Evolutionary conservation across 495 filamentous ascomycete species (phyloP), one percentile per base, ranked within the genome.

Genomic region (Poronia punctata): DNA sequence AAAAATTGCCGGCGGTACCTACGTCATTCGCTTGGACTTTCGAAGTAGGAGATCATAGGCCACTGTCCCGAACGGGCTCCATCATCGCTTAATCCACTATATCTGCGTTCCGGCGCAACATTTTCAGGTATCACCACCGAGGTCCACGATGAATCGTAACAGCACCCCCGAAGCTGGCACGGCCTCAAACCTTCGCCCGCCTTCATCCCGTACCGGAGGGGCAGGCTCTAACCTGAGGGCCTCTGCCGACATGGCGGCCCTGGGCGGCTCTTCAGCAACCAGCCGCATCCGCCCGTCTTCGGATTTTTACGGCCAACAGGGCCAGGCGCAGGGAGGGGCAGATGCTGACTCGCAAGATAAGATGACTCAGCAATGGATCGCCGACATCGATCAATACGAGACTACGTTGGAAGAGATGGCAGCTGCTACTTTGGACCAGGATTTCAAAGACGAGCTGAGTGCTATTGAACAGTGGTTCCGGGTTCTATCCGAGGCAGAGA

Each of bases 391-490:
- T 55, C 90, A 95, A 60, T 95, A 95, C 51, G 92, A 98, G 73
- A 93, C 76, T 30, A 98, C 92, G 3, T 64, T 98, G 53, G 93
- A 97, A 61, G 92, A 98, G 61, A 98, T 98, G 92, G 93, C 92
- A 14, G 88, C 90, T 21, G 92, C 93, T 32, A 95, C 93, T 8
- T 70, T 97, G 23, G 92, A 98, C 61, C 93, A 98, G 65, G 93
- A 98, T 50, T 98, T 98, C 70, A 98, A 97, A 71, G 92, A 97
- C 67, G 92, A 98, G 65, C 78, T 98, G 36, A 92, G 85, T 62
- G 92, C 92, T 43, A 98, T 98, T 56, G 92, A 98, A 68, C 90
- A 98, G 68, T 98, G 92, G 92, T 98, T 98, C 64, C 84, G 88
- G 31, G 92, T 98, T 19, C 71, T 98, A 39, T 95, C 90, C 54